Evolutionary conservation across 2,329 filamentous ascomycete species (phyloP).

Genomic region (Ilyonectria destructans): DNA sequence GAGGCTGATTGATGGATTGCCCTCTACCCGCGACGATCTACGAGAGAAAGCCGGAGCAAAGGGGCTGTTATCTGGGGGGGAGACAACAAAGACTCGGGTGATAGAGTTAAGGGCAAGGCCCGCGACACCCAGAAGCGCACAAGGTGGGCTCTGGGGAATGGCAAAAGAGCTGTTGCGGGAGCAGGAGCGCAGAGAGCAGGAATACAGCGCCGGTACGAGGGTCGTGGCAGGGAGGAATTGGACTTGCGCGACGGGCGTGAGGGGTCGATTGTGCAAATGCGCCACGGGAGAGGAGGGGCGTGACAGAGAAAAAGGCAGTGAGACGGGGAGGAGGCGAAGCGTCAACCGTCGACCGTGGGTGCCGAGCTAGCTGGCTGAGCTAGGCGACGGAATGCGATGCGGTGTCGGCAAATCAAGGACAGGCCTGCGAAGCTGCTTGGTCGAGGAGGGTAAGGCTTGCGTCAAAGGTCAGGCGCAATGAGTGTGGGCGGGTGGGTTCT

Average conservation of each 20-base stretch:
- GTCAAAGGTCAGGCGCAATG: slow-evolving; percentile 49
- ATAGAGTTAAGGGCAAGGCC: slow-evolving; percentile 41
- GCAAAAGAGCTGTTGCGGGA: slow-evolving; percentile 44
- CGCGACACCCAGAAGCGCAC: slow-evolving; percentile 43
- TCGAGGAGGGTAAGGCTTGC: slow-evolving; percentile 47
- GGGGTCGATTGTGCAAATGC: slow-evolving; percentile 47
- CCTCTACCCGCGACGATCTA: slow-evolving; percentile 65
- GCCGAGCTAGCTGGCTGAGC: slow-evolving; percentile 13
- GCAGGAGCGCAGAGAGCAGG: slow-evolving; percentile 41
- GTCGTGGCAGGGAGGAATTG: slow-evolving; percentile 49
- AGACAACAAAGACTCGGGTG: slow-evolving; percentile 37
- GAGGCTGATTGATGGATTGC: slow-evolving; percentile 54
- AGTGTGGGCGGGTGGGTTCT: slow-evolving; percentile 30
- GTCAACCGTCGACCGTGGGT: slow-evolving; percentile 14
- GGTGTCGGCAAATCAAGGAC: slow-evolving; percentile 34
- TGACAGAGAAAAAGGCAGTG: slow-evolving; percentile 48
- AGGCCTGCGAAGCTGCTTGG: slow-evolving; percentile 34
- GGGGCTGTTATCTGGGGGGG: slow-evolving; percentile 48
- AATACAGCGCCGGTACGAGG: slow-evolving; percentile 44
- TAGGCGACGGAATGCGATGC: slow-evolving; percentile 28
- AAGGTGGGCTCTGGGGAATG: slow-evolving; percentile 39
- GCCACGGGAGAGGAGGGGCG: slow-evolving; percentile 47
- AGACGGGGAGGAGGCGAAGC: slow-evolving; percentile 49
- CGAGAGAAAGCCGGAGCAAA: slow-evolving; percentile 64
- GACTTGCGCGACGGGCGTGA: slow-evolving; percentile 47